These are phyloP conservation scores for Dothistroma pini DNA, from an alignment of 2,329 filamentous ascomycete genomes.

Conservation along the genomic window DNA sequence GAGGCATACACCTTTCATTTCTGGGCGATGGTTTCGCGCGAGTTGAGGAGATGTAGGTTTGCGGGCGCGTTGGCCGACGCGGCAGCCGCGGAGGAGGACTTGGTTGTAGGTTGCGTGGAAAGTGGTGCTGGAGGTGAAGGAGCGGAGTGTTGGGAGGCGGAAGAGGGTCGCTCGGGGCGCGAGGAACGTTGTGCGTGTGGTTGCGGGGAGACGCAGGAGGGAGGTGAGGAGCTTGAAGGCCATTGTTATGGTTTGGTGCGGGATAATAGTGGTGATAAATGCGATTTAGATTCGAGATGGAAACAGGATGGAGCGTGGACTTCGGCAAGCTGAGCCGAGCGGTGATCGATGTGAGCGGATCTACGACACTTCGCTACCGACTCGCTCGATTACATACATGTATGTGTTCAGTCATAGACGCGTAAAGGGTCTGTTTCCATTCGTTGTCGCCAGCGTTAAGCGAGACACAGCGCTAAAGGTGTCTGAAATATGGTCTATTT, in stretches of 20 bases:
- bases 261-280: not conserved
- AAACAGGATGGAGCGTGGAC: not conserved
- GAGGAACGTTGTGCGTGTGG: constrained; percentile 27
- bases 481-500: not conserved
- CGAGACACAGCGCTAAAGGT: not conserved
- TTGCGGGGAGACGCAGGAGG: constrained; percentile 36
- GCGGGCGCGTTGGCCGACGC: constrained; percentile 73
- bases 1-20: constrained; percentile 92
- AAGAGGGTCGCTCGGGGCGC: constrained; percentile 20
- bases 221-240: constrained; percentile 39
- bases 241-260: constrained; percentile 30
- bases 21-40: constrained; percentile 58
- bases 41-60: constrained; percentile 87
- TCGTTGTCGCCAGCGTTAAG: not conserved
- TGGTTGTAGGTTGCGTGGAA: constrained; percentile 49
- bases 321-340: not conserved
- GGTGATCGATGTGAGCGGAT: not conserved
- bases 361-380: too few relatives aligned
- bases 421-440: not conserved
- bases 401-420: not conserved
- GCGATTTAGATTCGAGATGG: constrained; percentile 1
- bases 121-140: constrained; percentile 39
- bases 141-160: constrained; percentile 26
- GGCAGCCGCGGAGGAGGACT: constrained; percentile 62
- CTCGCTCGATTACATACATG: too few relatives aligned